These are phyloP conservation scores for Fusarium tupiense DNA, from an alignment of 2,329 filamentous ascomycete genomes.

Conservation along the genomic window DNA sequence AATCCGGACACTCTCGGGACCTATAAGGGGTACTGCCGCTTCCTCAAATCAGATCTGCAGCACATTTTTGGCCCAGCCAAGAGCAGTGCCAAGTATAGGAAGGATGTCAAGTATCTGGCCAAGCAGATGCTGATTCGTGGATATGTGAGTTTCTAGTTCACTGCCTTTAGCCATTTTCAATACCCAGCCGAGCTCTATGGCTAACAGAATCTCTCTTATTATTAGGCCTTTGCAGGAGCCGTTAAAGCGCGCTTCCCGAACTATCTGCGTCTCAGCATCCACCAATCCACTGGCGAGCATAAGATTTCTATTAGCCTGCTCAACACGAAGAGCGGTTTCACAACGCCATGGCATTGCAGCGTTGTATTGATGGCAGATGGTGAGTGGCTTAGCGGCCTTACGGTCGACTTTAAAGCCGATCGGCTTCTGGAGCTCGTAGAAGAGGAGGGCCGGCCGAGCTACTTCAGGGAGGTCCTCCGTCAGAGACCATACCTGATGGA, in stretches of 20 bases:
- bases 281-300: conserved; percentile 38
- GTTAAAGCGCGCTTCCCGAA: conserved; percentile 40
- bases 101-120: conserved; percentile 42
- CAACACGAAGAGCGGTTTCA: conserved; percentile 45
- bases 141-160: conserved; percentile 31
- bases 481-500: background rate
- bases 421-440: background rate
- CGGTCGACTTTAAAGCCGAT: background rate
- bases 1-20: conserved; percentile 44
- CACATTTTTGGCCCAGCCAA: conserved; percentile 40
- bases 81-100: conserved; percentile 34
- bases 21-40: conserved; percentile 44
- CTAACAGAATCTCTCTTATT: background rate
- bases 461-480: background rate
- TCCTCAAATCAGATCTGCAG: conserved; percentile 44
- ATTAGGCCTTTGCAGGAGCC: conserved; percentile 44
- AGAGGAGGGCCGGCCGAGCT: background rate
- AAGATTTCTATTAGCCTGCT: conserved; percentile 46
- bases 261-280: conserved; percentile 45
- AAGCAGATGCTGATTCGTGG: conserved; percentile 47
- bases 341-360: conserved; percentile 47
- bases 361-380: conserved; percentile 4
- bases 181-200: accelerated
- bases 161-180: accelerated
- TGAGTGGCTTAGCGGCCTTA: conserved; percentile 1